These are phyloP conservation scores for Zangia roseola DNA, from an alignment of 768 basidiomycete species.

Conservation along the genomic window DNA sequence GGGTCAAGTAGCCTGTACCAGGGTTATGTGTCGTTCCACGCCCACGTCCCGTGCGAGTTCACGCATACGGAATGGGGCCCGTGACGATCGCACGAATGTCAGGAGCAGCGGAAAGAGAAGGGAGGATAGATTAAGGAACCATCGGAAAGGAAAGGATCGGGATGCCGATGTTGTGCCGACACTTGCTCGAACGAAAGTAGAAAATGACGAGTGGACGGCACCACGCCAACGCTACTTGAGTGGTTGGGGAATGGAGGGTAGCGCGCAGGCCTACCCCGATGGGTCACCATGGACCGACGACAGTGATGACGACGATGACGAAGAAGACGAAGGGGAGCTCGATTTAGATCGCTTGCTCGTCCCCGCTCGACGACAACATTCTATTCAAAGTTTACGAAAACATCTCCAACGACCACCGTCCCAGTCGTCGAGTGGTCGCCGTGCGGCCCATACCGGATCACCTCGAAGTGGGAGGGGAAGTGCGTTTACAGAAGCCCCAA, in stretches of 20 bases:
- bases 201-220: slow-evolving; percentile 54
- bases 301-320: slow-evolving; percentile 40
- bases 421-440: slow-evolving; percentile 11
- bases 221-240: slow-evolving; percentile 34
- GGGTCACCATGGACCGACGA: slow-evolving; percentile 21
- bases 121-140: slow-evolving; percentile 18
- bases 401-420: slow-evolving; percentile 45
- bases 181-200: slow-evolving; percentile 57
- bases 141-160: slow-evolving; percentile 28
- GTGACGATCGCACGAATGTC: slow-evolving; percentile 12
- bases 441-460: slow-evolving; percentile 9
- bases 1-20: slow-evolving; percentile 46
- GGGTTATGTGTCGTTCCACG: slow-evolving; percentile 68
- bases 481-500: slow-evolving; percentile 13
- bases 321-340: slow-evolving; percentile 57
- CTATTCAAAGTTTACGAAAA: slow-evolving; percentile 67
- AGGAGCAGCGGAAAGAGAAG: slow-evolving; percentile 26
- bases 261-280: slow-evolving; percentile 13
- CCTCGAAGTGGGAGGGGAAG: slow-evolving; percentile 19
- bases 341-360: slow-evolving; percentile 67
- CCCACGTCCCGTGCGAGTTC: slow-evolving; percentile 64
- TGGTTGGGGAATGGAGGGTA: slow-evolving; percentile 31
- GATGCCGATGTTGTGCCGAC: slow-evolving; percentile 49
- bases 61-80: slow-evolving; percentile 29
- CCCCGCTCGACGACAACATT: slow-evolving; percentile 69